Percentiles rank a stretch among this genome's conserved stretches.
phyloP scores from a whole-genome alignment of 1,139 yeast genomes.

The Yamadazyma sp. region DNA sequence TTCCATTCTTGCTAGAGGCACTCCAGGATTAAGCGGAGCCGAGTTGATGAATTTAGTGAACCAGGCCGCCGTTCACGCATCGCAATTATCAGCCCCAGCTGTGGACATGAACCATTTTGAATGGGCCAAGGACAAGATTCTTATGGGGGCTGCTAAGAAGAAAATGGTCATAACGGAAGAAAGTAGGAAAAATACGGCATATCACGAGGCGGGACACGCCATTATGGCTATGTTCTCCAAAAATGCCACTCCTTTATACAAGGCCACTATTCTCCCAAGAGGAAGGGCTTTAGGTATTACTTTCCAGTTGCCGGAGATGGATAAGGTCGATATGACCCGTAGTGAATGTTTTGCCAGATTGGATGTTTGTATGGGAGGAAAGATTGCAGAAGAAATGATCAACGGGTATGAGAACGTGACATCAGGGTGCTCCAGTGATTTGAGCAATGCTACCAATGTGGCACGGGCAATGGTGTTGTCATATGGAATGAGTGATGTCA shows the following conservation, averaged over 20 bases:
- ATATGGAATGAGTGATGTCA: slow-evolving; percentile 92
- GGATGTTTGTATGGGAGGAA: slow-evolving; percentile 99
- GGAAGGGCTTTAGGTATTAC: slow-evolving; percentile 97
- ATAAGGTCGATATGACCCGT: slow-evolving; percentile 89
- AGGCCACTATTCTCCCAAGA: slow-evolving; percentile 95
- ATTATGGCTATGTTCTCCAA: slow-evolving; percentile 93
- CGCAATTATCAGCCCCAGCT: slow-evolving; percentile 85
- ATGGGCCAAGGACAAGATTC: slow-evolving; percentile 98
- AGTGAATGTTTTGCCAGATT: slow-evolving; percentile 86
- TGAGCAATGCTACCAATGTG: slow-evolving; percentile 83
- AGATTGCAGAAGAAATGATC: slow-evolving; percentile 90
- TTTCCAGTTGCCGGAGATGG: slow-evolving; percentile 97
- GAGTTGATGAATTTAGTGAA: slow-evolving; percentile 92
- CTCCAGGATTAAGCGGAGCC: slow-evolving; percentile 97
- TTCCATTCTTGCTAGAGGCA: slow-evolving; percentile 87
- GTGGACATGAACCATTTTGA: slow-evolving; percentile 93
- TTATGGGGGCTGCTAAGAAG: slow-evolving; percentile 97
- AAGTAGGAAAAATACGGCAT: slow-evolving; percentile 89
- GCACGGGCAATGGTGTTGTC: slow-evolving; percentile 97
- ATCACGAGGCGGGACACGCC: slow-evolving; percentile 99
- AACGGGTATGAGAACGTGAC: slow-evolving; percentile 93
- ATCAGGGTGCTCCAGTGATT: slow-evolving; percentile 90
- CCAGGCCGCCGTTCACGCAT: slow-evolving; percentile 97
- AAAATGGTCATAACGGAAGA: slow-evolving; percentile 98
- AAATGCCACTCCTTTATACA: slow-evolving; percentile 95